Evolutionary conservation across 2,329 filamentous ascomycete genomes (phyloP).

Genomic region (Paraphoma chrysanthemicola): DNA sequence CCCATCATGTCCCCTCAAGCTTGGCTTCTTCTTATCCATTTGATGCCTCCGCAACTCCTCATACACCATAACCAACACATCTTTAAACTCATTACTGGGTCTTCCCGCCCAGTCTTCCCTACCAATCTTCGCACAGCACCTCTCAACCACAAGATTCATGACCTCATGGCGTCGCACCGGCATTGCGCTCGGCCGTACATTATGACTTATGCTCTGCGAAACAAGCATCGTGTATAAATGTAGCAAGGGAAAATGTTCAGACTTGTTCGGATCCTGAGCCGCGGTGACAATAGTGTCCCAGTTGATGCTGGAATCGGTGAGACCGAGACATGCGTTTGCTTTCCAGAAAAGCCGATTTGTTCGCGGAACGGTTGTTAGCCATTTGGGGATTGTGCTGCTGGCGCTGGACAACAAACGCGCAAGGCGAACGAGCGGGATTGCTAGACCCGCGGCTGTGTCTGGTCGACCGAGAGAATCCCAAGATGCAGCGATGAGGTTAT

Average conservation of each 20-base stretch:
- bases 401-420: constrained; percentile 36
- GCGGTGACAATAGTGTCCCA: constrained; percentile 36
- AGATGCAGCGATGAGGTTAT: constrained; percentile 30
- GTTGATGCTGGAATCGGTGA: constrained; percentile 17
- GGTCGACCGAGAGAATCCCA: constrained; percentile 36
- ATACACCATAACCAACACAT: constrained; percentile 30
- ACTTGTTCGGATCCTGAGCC: constrained; percentile 8
- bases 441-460: constrained; percentile 28
- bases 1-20: constrained; percentile 31
- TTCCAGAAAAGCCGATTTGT: constrained; percentile 35
- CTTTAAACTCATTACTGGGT: constrained; percentile 32
- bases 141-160: constrained; percentile 35
- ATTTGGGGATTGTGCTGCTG: constrained; percentile 27
- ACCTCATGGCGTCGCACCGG: constrained; percentile 25
- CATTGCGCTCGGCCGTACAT: constrained; percentile 9
- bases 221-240: constrained; percentile 41
- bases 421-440: constrained; percentile 38
- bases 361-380: constrained; percentile 29
- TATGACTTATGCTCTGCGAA: constrained; percentile 36
- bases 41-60: constrained; percentile 36
- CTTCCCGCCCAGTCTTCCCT: constrained; percentile 19
- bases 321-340: constrained; percentile 34
- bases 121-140: constrained; percentile 35
- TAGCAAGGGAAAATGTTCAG: constrained; percentile 31
- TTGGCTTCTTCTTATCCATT: constrained; percentile 27